phyloP scores from a whole-genome alignment of 768 basidiomycete genomes.

The Rhodosporidiobolus odoratus region DNA sequence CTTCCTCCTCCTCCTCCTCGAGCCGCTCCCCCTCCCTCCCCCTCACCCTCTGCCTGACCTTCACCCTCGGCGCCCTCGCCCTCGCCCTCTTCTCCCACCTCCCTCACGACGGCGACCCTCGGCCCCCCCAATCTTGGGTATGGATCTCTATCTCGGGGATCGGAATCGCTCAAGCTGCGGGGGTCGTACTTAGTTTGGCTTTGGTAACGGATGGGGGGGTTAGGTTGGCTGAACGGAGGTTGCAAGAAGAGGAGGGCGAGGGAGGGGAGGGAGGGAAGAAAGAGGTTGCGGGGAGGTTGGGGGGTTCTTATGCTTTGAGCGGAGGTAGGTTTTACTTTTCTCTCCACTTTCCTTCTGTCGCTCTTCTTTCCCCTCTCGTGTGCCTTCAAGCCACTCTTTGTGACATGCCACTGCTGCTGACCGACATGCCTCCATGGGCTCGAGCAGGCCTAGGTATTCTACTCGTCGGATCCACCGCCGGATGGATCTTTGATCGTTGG shows the following conservation, averaged over 20 bases:
- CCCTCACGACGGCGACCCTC: conserved; percentile 9
- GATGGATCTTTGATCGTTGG: conserved; percentile 10
- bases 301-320: conserved; percentile 15
- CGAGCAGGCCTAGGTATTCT: conserved; percentile 27
- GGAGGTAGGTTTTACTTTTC: conserved; percentile 14
- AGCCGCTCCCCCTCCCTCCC: conserved; percentile 4
- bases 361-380: no score
- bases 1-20: neutral
- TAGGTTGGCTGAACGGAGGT: no score
- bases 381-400: no score
- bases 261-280: neutral
- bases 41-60: neutral
- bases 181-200: conserved; percentile 22
- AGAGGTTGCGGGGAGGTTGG: conserved; percentile 21
- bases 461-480: conserved; percentile 9
- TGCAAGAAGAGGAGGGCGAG: no score
- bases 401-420: no score
- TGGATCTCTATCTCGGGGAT: conserved; percentile 2
- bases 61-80: conserved; percentile 2
- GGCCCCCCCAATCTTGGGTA: neutral
- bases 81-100: conserved; percentile 2
- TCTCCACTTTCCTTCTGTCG: neutral
- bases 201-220: conserved; percentile 12
- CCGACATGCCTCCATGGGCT: no score
- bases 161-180: conserved; percentile 20